These are phyloP conservation scores for Aquilaria agallochum DNA, from an alignment of 441 rosid genomes.

Conservation along the genomic window DNA sequence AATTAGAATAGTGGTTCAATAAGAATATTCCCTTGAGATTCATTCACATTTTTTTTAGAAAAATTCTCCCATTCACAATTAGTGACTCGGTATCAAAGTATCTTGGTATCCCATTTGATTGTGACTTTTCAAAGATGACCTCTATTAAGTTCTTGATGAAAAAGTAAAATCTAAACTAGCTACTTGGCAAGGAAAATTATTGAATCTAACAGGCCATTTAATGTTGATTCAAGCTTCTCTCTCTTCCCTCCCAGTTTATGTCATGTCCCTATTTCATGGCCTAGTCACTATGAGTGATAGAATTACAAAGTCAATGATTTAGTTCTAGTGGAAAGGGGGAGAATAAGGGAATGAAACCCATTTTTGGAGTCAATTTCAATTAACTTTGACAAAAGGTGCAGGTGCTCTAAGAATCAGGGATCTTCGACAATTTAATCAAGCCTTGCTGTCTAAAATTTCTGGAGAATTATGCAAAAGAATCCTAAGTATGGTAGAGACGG, in stretches of 20 bases:
- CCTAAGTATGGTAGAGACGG: neutral
- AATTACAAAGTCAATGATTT: no score
- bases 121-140: neutral
- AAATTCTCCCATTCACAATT: no score
- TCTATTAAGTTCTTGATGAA: no score
- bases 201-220: neutral
- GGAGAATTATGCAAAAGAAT: no score
- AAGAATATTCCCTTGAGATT: no score
- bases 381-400: neutral
- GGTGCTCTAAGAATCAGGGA: neutral
- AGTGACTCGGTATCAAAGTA: neutral
- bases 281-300: no score
- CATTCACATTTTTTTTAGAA: no score
- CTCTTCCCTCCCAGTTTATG: neutral
- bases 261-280: neutral
- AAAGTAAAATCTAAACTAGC: no score
- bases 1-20: neutral
- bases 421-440: neutral
- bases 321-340: neutral
- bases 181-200: neutral
- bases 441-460: neutral
- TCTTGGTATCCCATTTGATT: neutral
- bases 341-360: neutral
- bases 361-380: neutral
- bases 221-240: neutral